A percentile compares a stretch with the other conserved stretches of the same genome.
Evolutionary conservation across 345 rosid genomes (phyloP).

Genomic region (Populus davidiana): DNA sequence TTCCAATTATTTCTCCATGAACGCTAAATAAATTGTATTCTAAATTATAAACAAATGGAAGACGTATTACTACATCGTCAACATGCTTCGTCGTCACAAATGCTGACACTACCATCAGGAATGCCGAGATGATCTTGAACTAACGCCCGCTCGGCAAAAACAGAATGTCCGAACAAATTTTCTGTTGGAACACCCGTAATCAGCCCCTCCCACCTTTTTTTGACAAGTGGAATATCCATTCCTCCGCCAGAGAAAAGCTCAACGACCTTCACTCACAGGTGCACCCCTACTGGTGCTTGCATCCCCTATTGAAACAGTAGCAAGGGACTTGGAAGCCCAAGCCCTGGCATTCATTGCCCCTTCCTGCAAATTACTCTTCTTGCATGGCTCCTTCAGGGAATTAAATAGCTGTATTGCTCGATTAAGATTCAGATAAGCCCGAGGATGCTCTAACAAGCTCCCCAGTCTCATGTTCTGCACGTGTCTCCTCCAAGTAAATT

Average conservation of each 20-base stretch:
- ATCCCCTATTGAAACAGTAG: constrained; percentile 84
- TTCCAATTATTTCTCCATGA: constrained; percentile 5
- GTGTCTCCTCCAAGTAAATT: constrained; percentile 48
- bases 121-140: constrained; percentile 2
- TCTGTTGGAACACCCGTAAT: background rate
- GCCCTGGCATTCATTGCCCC: constrained; percentile 87
- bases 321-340: constrained; percentile 95
- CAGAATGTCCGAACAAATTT: constrained; percentile 13
- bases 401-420: constrained; percentile 46
- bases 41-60: constrained; percentile 8
- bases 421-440: constrained; percentile 58
- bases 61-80: background rate
- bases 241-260: constrained; percentile 9
- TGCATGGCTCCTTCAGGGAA: constrained; percentile 70
- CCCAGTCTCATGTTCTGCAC: constrained; percentile 43
- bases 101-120: background rate
- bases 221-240: background rate
- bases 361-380: constrained; percentile 81
- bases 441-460: constrained; percentile 64
- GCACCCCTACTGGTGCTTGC: constrained; percentile 61
- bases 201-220: background rate
- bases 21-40: constrained; percentile 1
- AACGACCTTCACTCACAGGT: constrained; percentile 27
- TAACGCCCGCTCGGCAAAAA: background rate
- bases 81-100: background rate